phyloP scores from a whole-genome alignment of 2,329 filamentous ascomycete species.

The Endothia cerciana region DNA sequence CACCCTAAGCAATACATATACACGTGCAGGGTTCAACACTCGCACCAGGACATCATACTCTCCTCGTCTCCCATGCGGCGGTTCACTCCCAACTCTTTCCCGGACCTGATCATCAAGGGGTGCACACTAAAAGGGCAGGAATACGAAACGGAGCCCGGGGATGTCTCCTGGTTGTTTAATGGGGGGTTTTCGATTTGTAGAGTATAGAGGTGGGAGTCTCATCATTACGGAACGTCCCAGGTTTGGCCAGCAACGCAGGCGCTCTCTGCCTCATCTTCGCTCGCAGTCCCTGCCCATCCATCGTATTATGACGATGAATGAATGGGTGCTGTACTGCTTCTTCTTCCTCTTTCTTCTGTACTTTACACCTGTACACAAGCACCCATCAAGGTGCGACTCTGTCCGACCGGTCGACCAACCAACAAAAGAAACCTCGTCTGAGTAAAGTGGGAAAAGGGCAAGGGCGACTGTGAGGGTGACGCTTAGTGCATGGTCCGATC shows the following conservation, averaged over 20 bases:
- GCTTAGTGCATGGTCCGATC: constrained; percentile 8
- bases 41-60: too few relatives aligned
- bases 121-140: too few relatives aligned
- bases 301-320: constrained; percentile 14
- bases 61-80: too few relatives aligned
- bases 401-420: background rate
- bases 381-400: constrained; percentile 13
- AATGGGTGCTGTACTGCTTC: background rate
- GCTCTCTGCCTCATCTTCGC: constrained; percentile 15
- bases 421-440: constrained; percentile 15
- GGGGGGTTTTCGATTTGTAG: constrained; percentile 2
- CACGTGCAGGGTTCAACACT: background rate
- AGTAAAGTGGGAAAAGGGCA: background rate
- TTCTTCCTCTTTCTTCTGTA: constrained; percentile 2
- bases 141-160: too few relatives aligned
- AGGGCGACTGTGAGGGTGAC: constrained; percentile 14
- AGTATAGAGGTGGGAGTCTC: constrained; percentile 29
- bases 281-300: constrained; percentile 23
- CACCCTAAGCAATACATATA: background rate
- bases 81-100: too few relatives aligned
- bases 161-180: background rate
- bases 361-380: background rate
- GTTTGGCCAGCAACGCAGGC: constrained; percentile 22
- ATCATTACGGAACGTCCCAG: constrained; percentile 29
- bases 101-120: too few relatives aligned